These are phyloP conservation scores for Brassica rapa DNA, from an alignment of 345 rosid genomes.

Conservation along the genomic window DNA sequence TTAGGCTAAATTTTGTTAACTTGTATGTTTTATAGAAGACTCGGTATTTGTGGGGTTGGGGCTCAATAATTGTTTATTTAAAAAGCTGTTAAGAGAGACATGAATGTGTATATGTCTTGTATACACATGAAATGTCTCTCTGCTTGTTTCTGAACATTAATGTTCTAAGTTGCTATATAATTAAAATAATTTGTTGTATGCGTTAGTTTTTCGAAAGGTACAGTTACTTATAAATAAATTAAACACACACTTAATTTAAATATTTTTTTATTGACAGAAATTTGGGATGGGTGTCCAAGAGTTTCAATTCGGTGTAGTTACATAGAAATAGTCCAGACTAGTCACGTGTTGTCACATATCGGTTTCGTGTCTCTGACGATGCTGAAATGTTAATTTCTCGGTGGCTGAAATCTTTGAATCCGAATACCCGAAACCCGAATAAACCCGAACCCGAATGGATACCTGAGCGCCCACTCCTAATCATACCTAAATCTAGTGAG, in stretches of 20 bases:
- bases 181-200: neutral
- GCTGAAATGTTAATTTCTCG: no score
- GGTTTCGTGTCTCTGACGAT: no score
- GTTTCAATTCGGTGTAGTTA: neutral
- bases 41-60: conserved; percentile 13
- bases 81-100: conserved; percentile 21
- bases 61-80: conserved; percentile 22
- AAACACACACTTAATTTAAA: neutral
- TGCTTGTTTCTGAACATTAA: conserved; percentile 21
- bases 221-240: neutral
- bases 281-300: neutral
- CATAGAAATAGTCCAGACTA: no score
- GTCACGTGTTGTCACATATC: no score
- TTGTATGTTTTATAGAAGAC: conserved; percentile 2
- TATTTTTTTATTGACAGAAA: neutral
- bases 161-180: conserved; percentile 9
- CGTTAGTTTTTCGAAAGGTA: neutral
- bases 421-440: no score
- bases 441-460: no score
- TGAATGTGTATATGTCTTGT: conserved; percentile 37
- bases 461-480: no score
- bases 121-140: conserved; percentile 35
- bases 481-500: no score
- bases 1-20: neutral
- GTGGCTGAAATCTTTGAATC: no score